Conservation (phyloP, 2,329 filamentous ascomycete species). For the Cordyceps cateniannulata region DNA sequence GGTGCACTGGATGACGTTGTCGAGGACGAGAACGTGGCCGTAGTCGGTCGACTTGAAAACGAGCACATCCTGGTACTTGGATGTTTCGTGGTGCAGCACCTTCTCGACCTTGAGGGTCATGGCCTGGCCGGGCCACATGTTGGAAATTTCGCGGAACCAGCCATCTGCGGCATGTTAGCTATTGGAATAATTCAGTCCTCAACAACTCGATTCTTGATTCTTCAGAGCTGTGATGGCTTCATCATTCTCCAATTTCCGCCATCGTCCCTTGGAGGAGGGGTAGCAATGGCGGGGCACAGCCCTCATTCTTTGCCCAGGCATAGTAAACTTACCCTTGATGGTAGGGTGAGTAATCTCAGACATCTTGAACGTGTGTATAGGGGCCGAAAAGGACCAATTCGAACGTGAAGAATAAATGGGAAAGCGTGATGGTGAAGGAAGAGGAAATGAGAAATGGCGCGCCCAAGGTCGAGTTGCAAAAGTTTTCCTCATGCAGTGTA, state of each 20-base stretch:
- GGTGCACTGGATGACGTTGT: conserved; percentile 98
- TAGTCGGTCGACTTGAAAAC: conserved; percentile 98
- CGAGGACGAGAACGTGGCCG: conserved; percentile 90
- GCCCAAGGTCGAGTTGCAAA: conserved; percentile 4
- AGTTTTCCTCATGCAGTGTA: conserved; percentile 13
- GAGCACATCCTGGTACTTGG: conserved; percentile 96
- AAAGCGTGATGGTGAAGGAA: conserved; percentile 10
- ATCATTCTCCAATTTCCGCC: neutral
- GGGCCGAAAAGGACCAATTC: conserved; percentile 2
- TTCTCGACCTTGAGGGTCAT: conserved; percentile 98
- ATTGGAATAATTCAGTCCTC: neutral
- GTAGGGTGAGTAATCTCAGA: conserved; percentile 50
- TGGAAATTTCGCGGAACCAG: conserved; percentile 98
- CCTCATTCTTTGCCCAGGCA: neutral
- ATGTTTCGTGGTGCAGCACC: conserved; percentile 98
- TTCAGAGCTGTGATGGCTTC: neutral
- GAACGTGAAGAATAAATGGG: neutral
- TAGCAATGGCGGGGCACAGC: conserved; percentile 13
- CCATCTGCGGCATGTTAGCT: conserved; percentile 61
- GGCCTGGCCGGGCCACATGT: conserved; percentile 98
- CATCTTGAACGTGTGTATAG: conserved; percentile 31
- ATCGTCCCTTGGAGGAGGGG: conserved; percentile 19
- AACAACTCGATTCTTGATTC: neutral
- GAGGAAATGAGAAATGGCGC: conserved; percentile 8
- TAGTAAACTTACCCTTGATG: conserved; percentile 46